phyloP scores from a whole-genome alignment of 2,329 filamentous ascomycete genomes.

The Botrytis byssoidea region DNA sequence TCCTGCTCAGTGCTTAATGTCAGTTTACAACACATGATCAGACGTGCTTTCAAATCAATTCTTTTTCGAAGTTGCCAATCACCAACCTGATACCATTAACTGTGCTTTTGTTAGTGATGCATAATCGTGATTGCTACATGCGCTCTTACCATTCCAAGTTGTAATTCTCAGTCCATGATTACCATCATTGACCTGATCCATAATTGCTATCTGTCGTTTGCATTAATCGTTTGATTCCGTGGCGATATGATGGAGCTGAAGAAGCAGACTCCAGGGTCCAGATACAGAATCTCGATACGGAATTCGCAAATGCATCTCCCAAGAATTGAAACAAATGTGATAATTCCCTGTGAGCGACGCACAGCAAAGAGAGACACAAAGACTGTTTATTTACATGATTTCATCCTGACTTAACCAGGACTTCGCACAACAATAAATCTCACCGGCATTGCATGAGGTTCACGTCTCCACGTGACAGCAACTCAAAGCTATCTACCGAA shows the following conservation, averaged over 20 bases:
- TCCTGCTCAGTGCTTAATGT: constrained; percentile 47
- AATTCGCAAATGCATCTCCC: constrained; percentile 14
- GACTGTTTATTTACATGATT: background rate
- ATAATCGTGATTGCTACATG: background rate
- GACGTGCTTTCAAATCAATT: background rate
- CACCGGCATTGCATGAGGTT: background rate
- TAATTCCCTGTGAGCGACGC: background rate
- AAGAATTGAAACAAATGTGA: background rate
- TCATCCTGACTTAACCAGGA: background rate
- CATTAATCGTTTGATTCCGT: background rate
- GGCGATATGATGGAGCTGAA: background rate
- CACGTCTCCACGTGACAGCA: background rate
- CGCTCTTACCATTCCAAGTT: constrained; percentile 72
- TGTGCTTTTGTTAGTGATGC: constrained; percentile 40
- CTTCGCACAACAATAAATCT: background rate
- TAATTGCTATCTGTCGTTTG: background rate
- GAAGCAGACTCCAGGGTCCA: background rate
- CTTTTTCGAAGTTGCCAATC: background rate
- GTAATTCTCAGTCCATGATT: constrained; percentile 76
- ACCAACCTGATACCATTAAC: constrained; percentile 75
- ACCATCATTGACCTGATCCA: background rate
- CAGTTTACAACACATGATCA: background rate
- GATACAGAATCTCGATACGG: background rate
- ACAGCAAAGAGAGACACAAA: background rate
- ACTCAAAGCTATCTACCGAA: background rate